Conservation (phyloP, 306 rosid genomes). For the Fragaria ananassa region DNA sequence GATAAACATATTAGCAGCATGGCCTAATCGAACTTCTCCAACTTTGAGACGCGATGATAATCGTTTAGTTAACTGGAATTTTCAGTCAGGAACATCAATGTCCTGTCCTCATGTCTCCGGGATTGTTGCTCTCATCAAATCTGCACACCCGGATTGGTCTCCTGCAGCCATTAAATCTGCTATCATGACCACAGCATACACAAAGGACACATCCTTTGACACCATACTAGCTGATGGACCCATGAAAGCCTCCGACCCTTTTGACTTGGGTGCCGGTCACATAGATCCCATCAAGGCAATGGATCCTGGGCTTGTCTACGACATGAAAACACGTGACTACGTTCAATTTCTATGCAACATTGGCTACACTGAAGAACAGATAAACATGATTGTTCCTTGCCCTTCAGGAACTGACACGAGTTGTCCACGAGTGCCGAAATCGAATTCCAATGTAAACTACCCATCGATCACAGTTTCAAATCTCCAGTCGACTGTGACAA, state of each 20-base stretch:
- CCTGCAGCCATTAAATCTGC: slow-evolving; percentile 52
- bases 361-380: slow-evolving; percentile 39
- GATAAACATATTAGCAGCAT: slow-evolving; percentile 49
- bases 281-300: slow-evolving; percentile 43
- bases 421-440: slow-evolving; percentile 14
- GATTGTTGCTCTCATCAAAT: slow-evolving; percentile 48
- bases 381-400: slow-evolving; percentile 24
- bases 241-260: slow-evolving; percentile 38
- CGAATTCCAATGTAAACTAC: slow-evolving; percentile 34
- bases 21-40: slow-evolving; percentile 53
- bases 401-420: slow-evolving; percentile 14
- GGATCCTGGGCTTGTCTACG: slow-evolving; percentile 49
- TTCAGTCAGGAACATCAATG: slow-evolving; percentile 62
- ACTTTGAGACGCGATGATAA: slow-evolving; percentile 9
- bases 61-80: slow-evolving; percentile 38
- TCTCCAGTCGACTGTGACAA: slow-evolving; percentile 33
- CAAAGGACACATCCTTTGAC: slow-evolving; percentile 31
- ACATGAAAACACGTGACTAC: slow-evolving; percentile 40
- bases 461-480: slow-evolving; percentile 44
- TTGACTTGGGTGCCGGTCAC: slow-evolving; percentile 52
- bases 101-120: slow-evolving; percentile 54
- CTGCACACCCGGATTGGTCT: slow-evolving; percentile 53
- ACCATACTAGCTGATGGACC: slow-evolving; percentile 39
- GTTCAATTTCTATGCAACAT: slow-evolving; percentile 43
- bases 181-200: slow-evolving; percentile 45